phyloP scores from a whole-genome alignment of 225 moss, liverwort and hornwort genomes.

The Polytrichum formosum region DNA sequence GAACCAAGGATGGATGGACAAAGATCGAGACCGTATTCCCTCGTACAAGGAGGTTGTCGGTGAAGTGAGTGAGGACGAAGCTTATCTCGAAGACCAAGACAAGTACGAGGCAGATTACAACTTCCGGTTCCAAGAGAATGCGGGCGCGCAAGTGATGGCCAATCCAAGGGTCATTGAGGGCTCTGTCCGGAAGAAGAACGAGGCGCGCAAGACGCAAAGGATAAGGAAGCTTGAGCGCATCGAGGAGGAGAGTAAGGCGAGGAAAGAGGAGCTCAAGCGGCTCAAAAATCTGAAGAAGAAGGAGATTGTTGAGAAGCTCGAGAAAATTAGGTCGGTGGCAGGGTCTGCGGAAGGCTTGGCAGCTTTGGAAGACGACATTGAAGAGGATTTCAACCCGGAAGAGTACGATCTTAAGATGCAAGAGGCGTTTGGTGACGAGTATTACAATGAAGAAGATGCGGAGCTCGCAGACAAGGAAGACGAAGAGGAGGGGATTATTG shows the following conservation, averaged over 20 bases:
- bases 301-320: constrained; percentile 75
- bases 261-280: constrained; percentile 89
- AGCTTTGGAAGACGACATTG: constrained; percentile 63
- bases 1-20: constrained; percentile 94
- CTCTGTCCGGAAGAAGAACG: constrained; percentile 80
- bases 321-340: constrained; percentile 67
- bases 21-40: constrained; percentile 46
- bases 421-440: constrained; percentile 83
- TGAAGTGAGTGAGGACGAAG: constrained; percentile 78
- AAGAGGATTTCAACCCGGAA: constrained; percentile 86
- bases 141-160: constrained; percentile 70
- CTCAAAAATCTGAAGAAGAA: constrained; percentile 92
- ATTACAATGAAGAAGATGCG: constrained; percentile 77
- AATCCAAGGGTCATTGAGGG: constrained; percentile 72
- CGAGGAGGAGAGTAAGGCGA: constrained; percentile 52
- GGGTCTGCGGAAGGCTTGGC: constrained; percentile 39
- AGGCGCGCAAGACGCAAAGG: constrained; percentile 67
- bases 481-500: constrained; percentile 43
- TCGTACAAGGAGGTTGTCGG: constrained; percentile 46
- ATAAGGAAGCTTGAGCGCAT: constrained; percentile 69
- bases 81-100: constrained; percentile 69
- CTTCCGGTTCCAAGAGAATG: constrained; percentile 83
- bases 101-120: constrained; percentile 87
- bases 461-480: constrained; percentile 51
- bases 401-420: constrained; percentile 94